These are phyloP conservation scores for Sanghuangporus baumii DNA, from an alignment of 1,284 basidiomycete species.

Conservation along the genomic window DNA sequence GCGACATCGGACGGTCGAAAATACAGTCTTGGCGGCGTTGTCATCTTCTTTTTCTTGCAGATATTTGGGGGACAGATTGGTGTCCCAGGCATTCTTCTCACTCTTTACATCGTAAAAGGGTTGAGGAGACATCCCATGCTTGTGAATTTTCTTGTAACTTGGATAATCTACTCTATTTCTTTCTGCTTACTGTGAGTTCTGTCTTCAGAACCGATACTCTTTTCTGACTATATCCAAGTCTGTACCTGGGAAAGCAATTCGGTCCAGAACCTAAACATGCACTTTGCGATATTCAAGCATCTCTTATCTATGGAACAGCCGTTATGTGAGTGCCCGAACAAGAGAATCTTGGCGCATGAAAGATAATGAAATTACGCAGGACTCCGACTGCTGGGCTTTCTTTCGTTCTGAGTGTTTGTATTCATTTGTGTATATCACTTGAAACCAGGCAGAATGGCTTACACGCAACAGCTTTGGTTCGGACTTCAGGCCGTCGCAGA, in stretches of 20 bases:
- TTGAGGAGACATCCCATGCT: slow-evolving; percentile 10
- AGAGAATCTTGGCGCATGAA: neutral
- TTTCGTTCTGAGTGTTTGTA: slow-evolving; percentile 10
- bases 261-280: slow-evolving; percentile 4
- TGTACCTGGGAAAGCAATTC: slow-evolving; percentile 15
- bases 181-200: slow-evolving; percentile 14
- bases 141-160: slow-evolving; percentile 15
- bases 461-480: slow-evolving; percentile 9
- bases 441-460: neutral
- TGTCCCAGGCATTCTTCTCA: slow-evolving; percentile 10
- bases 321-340: neutral
- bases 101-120: neutral
- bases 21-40: neutral
- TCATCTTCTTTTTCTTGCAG: slow-evolving; percentile 15
- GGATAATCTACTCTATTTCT: slow-evolving; percentile 14
- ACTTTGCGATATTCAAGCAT: slow-evolving; percentile 8
- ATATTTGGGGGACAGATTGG: slow-evolving; percentile 15
- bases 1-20: neutral
- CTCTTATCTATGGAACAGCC: slow-evolving; percentile 14
- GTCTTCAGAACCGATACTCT: neutral
- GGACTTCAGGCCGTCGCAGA: neutral
- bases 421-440: neutral
- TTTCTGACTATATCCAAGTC: neutral
- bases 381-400: slow-evolving; percentile 11
- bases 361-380: neutral